A percentile compares a stretch with the other conserved stretches of the same genome.
These are phyloP conservation scores for Verticillium isaacii DNA, from an alignment of 2,329 filamentous ascomycete species.

Conservation along the genomic window DNA sequence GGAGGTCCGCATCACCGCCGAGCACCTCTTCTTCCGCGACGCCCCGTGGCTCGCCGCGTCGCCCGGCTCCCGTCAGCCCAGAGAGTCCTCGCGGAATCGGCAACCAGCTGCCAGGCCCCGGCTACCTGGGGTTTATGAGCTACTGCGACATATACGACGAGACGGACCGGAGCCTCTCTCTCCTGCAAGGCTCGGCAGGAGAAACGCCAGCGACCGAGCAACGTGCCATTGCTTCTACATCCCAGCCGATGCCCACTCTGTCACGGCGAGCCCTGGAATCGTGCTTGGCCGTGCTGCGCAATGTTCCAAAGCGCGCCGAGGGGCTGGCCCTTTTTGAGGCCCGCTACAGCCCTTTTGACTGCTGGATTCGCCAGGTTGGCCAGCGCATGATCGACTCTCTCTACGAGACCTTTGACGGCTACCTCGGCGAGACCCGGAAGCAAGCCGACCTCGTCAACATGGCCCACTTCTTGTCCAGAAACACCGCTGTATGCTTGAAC, in stretches of 20 bases:
- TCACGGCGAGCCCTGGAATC: conserved; percentile 21
- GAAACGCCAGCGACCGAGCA: neutral
- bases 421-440: conserved; percentile 2
- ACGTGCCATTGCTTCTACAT: neutral
- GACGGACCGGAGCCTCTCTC: conserved; percentile 32
- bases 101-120: conserved; percentile 14
- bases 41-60: neutral
- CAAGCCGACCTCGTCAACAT: conserved; percentile 3
- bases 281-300: conserved; percentile 30
- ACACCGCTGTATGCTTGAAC: conserved; percentile 7
- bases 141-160: conserved; percentile 37
- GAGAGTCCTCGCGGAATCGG: neutral
- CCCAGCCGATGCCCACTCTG: conserved; percentile 2
- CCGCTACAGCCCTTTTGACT: conserved; percentile 12
- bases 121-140: conserved; percentile 41
- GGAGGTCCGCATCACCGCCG: neutral
- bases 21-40: neutral
- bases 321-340: conserved; percentile 7
- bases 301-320: conserved; percentile 21
- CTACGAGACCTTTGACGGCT: conserved; percentile 13
- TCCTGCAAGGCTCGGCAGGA: conserved; percentile 7
- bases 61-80: neutral
- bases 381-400: conserved; percentile 9
- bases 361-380: conserved; percentile 12
- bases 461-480: conserved; percentile 18